Percentiles rank a stretch among this genome's conserved stretches.
Conservation (phyloP, 495 filamentous ascomycete genomes). For the Penicillium lagena region DNA sequence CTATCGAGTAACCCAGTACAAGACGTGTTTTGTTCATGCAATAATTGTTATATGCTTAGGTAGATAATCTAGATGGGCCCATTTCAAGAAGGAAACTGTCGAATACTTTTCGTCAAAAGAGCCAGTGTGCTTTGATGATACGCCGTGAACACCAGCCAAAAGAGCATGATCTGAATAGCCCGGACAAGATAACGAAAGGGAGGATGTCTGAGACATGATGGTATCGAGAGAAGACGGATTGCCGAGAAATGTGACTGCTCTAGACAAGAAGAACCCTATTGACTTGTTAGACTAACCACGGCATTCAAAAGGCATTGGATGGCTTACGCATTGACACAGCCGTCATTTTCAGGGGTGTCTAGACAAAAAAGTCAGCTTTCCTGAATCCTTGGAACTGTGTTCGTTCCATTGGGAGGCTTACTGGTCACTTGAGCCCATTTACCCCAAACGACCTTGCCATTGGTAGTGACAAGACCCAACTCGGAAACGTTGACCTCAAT, state of each 20-base stretch:
- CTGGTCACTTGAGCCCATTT: conserved; percentile 65
- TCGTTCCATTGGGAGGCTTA: neutral
- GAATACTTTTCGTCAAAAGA: conserved; percentile 22
- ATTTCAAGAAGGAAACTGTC: conserved; percentile 9
- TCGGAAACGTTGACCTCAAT: conserved; percentile 95
- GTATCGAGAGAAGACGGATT: conserved; percentile 19
- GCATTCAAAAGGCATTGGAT: neutral
- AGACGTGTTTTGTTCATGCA: no score
- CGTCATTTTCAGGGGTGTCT: conserved; percentile 71
- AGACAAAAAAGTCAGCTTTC: conserved; percentile 28
- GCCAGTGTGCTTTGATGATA: conserved; percentile 13
- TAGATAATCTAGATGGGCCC: neutral
- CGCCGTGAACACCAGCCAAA: conserved; percentile 23
- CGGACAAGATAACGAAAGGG: conserved; percentile 11
- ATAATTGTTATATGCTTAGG: no score
- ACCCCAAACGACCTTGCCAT: conserved; percentile 90
- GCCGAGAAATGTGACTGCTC: conserved; percentile 9
- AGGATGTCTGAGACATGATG: conserved; percentile 13
- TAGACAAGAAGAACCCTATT: conserved; percentile 22
- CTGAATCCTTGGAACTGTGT: neutral
- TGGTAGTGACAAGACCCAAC: conserved; percentile 84
- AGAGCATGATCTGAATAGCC: conserved; percentile 15
- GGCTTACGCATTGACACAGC: conserved; percentile 64
- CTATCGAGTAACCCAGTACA: no score
- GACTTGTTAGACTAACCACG: conserved; percentile 1